These are phyloP conservation scores for Prunella vulgaris DNA, from an alignment of 257 asterid species.

Conservation along the genomic window DNA sequence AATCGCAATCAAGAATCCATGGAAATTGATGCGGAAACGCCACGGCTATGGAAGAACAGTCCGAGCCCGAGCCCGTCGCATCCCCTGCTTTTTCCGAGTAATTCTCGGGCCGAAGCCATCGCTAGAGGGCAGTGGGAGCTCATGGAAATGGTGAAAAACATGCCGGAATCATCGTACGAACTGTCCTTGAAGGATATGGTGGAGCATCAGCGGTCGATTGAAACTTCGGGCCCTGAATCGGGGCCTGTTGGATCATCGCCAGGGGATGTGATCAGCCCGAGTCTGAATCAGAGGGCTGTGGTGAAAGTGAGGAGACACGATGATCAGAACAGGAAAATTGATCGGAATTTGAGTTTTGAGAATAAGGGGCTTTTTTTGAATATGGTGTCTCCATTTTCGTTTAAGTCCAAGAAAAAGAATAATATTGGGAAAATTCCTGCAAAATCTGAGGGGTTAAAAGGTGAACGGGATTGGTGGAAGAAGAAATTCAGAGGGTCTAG, in stretches of 20 bases:
- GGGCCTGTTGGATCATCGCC: not conserved
- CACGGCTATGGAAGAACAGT: constrained; percentile 47
- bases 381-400: constrained; percentile 54
- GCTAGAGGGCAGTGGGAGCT: constrained; percentile 75
- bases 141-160: constrained; percentile 80
- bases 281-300: constrained; percentile 22
- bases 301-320: constrained; percentile 21
- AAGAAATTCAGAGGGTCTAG: constrained; percentile 48
- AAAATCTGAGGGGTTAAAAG: constrained; percentile 34
- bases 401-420: constrained; percentile 38
- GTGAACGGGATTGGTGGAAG: constrained; percentile 72
- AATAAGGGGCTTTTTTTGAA: constrained; percentile 55
- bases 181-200: constrained; percentile 71
- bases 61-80: constrained; percentile 40
- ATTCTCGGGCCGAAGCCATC: constrained; percentile 62
- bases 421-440: constrained; percentile 38
- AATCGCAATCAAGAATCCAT: constrained; percentile 5
- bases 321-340: constrained; percentile 27
- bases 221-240: not conserved
- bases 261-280: not conserved
- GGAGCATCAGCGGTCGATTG: constrained; percentile 28
- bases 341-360: constrained; percentile 32
- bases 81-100: constrained; percentile 37
- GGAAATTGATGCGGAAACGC: constrained; percentile 40
- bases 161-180: constrained; percentile 75